Base-by-base conservation (phyloP, 2,329 filamentous ascomycete species). In the Aspergillus flavus region DNA sequence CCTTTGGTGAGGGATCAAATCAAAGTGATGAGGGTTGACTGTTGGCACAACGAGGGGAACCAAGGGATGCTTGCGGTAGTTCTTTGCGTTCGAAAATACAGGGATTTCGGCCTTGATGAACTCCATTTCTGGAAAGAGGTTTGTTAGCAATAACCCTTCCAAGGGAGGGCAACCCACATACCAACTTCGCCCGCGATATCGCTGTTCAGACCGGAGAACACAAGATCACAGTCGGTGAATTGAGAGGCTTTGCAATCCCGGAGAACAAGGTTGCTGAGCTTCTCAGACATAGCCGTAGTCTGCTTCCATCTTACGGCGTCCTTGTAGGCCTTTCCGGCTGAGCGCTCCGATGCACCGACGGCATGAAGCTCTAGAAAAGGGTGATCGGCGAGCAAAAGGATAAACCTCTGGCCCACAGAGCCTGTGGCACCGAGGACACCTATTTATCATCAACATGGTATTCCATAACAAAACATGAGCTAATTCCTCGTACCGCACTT, bases 41-140 rank as follows among this genome's bases (percentile, higher is more conserved):
- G 93, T 97, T 1, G 95, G 95, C 10, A 98, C 94, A 68, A 98
- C 91, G 74, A 98, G 89, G 12, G 95, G 95, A 2, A 97, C 93
- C 56, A 94, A 84, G 23, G 93, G 93, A 77, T 97, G 90, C 76
- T 90, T 90, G 72, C 95, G 91, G 85, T 97, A 93, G 86, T 97
- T 98, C 81, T 97, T 97, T 58, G 95, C 94, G 79, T 98, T 99
- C 73, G 93, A 97, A 84, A 99, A 98, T 77, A 97, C 91, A 73
- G 92, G 89, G 58, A 97, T 88, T 74, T 97, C 89, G 65, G 93
- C 90, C 75, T 90, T 91, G 74, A 96, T 86, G 79, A 98, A 98
- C 70, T 91, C 91, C 86, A 92, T 92, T 80, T 98, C 94, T 94
- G 72, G 53, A 30, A 36, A 61, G 30, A 39, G 6, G 26, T 21